Evolutionary conservation across 2,329 filamentous ascomycete species (phyloP), one percentile per base, ranked within the genome.

Genomic region (Aspergillaceae sp.): DNA sequence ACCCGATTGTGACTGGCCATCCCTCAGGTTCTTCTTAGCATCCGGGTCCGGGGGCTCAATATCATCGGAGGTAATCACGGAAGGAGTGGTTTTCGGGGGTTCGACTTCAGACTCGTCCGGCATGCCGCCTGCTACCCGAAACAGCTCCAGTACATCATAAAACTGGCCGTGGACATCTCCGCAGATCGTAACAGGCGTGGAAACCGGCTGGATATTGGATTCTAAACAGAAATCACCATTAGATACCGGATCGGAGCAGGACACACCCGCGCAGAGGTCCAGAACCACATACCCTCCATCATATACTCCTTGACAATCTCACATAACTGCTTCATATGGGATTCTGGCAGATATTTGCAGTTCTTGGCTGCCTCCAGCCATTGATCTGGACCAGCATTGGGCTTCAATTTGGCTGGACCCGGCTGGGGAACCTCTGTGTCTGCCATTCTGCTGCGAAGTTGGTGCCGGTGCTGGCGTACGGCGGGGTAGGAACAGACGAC

Each of bases 121-220:
- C 87, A 97, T 96, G 54, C 92, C 92, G 50, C 92, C 92, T 41
- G 91, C 89, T 36, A 98, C 91, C 45, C 90, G 85, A 71, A 98
- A 98, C 42, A 98, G 82, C 74, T 98, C 92, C 51, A 97, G 81
- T 7, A 98, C 77, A 67, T 98, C 92, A 71, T 98, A 97, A 68
- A 97, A 97, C 71, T 98, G 92, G 58, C 92, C 92, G 70, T 98
- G 92, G 52, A 98, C 97, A 65, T 98, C 92, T 63, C 92, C 92
- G 63, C 92, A 97, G 52, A 98, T 86, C 4, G 92, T 98, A 52
- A 98, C 92, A 5, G 92, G 92, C 0, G 92, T 95, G 45, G 86
- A 82, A 19, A 98, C 91, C n/a, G 92, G 92, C 67, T 97, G 92
- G 49, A 98, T 97, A 66, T 98, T 98, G 54, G 90, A 96, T 72